Evolutionary conservation across 1,139 yeast genomes (phyloP), one percentile per base, ranked within the genome.

Genomic region (Pichia sp.): DNA sequence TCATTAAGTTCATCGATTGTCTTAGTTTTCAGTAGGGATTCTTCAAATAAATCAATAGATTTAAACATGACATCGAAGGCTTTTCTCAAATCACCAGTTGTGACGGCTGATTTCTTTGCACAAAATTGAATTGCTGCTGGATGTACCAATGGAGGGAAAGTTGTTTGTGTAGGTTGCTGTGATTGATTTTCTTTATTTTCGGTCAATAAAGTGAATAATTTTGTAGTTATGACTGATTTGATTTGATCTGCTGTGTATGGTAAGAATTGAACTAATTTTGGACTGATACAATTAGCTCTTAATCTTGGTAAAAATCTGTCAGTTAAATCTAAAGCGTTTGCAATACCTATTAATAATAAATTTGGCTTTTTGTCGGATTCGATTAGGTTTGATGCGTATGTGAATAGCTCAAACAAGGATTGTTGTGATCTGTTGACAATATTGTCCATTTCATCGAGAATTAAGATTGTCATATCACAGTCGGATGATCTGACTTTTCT

Each of bases 381-480:
- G 4, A 42, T 27, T 43, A 72, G 59, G 9, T 67, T 63, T 4
- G 76, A 69, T 2, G 96, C 88, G 75, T 89, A 76, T 39, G 85
- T 78, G 63, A 90, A 93, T n/a, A 91, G 69, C 50, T 85, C 85
- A 64, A 82, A 84, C 45, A 91, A 71, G 1, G 85, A 78, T 55
- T 84, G 89, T 58, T 84, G 90, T 60, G 85, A 85, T 37, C 76
- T 72, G 15, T 88, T 82, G 51, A 90, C 76, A 46, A 93, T 69
- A 54, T 81, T 85, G 66, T 93, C 99, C 75, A 93, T 75, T 68
- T 93, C 99, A 67, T 93, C 99, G 31, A 93, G 69, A 2, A 93
- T 75, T 3, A 93, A 75, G 3, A 89, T 67, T 17, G 79, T 70
- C 55, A 69, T 68, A 47, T 66, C 67, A 30, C 46, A 41, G 19